Evolutionary conservation across 495 filamentous ascomycete genomes (phyloP), one percentile per base, ranked within the genome.

Genomic region (Podospora anserina): DNA sequence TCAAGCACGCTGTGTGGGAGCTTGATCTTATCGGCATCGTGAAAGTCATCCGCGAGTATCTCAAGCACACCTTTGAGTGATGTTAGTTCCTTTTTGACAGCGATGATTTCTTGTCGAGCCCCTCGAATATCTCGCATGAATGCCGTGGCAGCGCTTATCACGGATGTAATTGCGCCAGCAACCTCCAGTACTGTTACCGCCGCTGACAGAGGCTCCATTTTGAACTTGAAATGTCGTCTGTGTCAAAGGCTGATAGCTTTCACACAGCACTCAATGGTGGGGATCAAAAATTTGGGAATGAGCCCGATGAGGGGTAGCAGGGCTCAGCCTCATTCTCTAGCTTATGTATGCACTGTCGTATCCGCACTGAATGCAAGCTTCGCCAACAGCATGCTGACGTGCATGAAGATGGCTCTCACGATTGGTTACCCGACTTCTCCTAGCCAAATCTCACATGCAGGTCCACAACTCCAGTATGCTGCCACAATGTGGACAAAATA

Each of bases 201-300:
- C 16, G 27, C 23, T n/a, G 60, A 62, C 11, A 62, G 23, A 30
- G 60, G 60, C 20, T 62, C 60, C 60, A 62, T 34, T 58, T 11
- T 13, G 9, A 49, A 23, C 23, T 23, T 23, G 23, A 49, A 16
- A 1, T 3, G 0, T 11, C 13, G 39, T 49, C 39, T 11, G 39
- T 18, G 15, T 18, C 39, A 13, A 49, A 11, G 7, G 30, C 30
- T 32, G 30, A 7, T 32, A 32, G 0, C 23, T 23, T 23, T 1
- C 23, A 23, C 1, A 23, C 23, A 23, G 23, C 23, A 23, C 23
- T 23, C 23, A 23, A 32, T 32, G 3, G 4, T 32, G 30, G 30
- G 30, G 4, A 32, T 32, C 30, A 32, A 7, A 1, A 32, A 32
- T 32, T 32, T 7, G 30, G 1, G 7, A 7, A 32, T 32, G 4